phyloP scores from a whole-genome alignment of 345 rosid genomes.

The Bruguiera parviflora region DNA sequence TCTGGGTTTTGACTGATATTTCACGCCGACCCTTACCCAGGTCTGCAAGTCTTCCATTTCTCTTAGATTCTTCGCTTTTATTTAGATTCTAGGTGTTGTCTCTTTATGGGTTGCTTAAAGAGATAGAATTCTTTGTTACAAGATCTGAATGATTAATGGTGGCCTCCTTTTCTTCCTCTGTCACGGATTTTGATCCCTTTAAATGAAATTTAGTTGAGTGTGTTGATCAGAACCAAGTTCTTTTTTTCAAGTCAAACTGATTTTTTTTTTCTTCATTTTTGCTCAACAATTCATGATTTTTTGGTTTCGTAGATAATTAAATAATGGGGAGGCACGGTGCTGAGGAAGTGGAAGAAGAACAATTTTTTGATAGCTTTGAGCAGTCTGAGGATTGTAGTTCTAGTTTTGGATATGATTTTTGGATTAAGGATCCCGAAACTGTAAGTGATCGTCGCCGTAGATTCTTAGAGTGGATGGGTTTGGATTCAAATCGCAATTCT shows the following conservation, averaged over 20 bases:
- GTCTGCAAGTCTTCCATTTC: slow-evolving; percentile 12
- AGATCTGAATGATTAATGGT: slow-evolving; percentile 12
- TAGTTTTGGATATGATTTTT: slow-evolving; percentile 34
- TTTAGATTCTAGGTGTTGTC: background rate
- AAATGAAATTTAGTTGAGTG: no score
- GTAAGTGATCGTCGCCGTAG: slow-evolving; percentile 49
- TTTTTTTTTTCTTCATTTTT: background rate
- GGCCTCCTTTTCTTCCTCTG: no score
- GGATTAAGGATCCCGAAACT: slow-evolving; percentile 53
- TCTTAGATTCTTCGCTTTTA: no score
- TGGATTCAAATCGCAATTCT: slow-evolving; percentile 27
- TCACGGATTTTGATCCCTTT: no score
- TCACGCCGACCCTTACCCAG: slow-evolving; percentile 24
- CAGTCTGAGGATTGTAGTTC: slow-evolving; percentile 41
- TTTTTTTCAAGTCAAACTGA: no score
- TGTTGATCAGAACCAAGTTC: no score
- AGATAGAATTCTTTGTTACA: slow-evolving; percentile 3
- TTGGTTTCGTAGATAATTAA: slow-evolving; percentile 4
- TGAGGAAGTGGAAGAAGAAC: slow-evolving; percentile 44
- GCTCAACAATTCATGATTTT: slow-evolving; percentile 28
- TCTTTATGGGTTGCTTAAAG: background rate
- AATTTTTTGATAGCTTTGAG: slow-evolving; percentile 62
- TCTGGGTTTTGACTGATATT: slow-evolving; percentile 1
- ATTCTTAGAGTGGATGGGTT: slow-evolving; percentile 36
- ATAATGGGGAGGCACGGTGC: slow-evolving; percentile 36